phyloP scores from a whole-genome alignment of 1,139 yeast genomes.

The Zygoascus sp. region DNA sequence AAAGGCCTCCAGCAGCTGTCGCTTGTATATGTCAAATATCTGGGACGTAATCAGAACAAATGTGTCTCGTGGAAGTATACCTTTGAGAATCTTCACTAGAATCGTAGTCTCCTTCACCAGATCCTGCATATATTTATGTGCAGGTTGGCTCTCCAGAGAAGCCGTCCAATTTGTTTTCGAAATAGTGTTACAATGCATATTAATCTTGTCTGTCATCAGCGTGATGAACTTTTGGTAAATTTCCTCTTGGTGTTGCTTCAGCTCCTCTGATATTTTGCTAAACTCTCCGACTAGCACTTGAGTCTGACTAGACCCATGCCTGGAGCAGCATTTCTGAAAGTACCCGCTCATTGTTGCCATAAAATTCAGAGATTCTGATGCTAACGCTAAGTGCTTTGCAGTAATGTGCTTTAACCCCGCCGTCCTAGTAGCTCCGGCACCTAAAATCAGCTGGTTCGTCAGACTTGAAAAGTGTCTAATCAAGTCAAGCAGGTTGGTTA shows the following conservation, averaged over 20 bases:
- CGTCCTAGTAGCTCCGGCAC: constrained; percentile 73
- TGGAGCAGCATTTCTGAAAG: constrained; percentile 31
- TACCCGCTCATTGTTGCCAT: constrained; percentile 38
- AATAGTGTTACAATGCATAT: constrained; percentile 46
- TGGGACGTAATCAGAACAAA: constrained; percentile 35
- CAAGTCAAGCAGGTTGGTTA: constrained; percentile 44
- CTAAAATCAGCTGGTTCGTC: constrained; percentile 59
- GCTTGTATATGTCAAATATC: constrained; percentile 58
- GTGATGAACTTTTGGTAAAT: constrained; percentile 62
- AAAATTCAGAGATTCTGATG: constrained; percentile 55
- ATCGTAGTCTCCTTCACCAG: constrained; percentile 64
- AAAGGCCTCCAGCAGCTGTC: constrained; percentile 51
- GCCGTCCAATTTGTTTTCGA: constrained; percentile 50
- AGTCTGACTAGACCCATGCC: constrained; percentile 23
- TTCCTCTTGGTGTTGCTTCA: constrained; percentile 55
- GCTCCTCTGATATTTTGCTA: constrained; percentile 34
- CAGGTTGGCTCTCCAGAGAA: constrained; percentile 35
- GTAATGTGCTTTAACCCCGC: constrained; percentile 75
- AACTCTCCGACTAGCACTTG: constrained; percentile 38
- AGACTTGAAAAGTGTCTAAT: constrained; percentile 53
- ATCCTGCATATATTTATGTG: constrained; percentile 60
- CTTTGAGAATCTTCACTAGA: constrained; percentile 55
- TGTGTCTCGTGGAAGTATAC: constrained; percentile 53
- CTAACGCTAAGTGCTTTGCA: constrained; percentile 66
- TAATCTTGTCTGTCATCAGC: constrained; percentile 64